A percentile compares a stretch with the other conserved stretches of the same genome.
phyloP scores from a whole-genome alignment of 2,329 filamentous ascomycete genomes.

The Diaporthe sp. region DNA sequence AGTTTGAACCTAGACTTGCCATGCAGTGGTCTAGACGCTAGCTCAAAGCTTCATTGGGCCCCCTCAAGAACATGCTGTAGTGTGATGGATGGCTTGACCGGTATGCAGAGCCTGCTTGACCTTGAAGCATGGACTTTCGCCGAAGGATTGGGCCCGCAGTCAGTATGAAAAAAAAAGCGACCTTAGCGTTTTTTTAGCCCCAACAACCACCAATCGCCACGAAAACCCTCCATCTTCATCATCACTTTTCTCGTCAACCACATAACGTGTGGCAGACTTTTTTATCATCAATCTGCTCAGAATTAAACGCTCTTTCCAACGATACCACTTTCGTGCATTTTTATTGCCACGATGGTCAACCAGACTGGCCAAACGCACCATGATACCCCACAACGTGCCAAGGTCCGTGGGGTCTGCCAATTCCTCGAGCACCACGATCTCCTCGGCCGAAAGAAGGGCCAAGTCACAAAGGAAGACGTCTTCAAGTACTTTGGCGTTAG shows the following conservation, averaged over 20 bases:
- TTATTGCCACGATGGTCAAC: background rate
- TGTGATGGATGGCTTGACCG: background rate
- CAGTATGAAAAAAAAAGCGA: too few relatives aligned
- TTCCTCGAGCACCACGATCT: too few relatives aligned
- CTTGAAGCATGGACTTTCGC: background rate
- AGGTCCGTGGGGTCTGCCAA: too few relatives aligned
- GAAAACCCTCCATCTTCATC: background rate
- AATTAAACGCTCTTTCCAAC: background rate
- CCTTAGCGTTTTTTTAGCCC: too few relatives aligned
- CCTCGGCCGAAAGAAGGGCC: too few relatives aligned
- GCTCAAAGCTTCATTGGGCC: background rate
- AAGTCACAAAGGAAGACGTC: too few relatives aligned
- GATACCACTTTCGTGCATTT: background rate
- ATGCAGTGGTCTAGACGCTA: conserved; percentile 13
- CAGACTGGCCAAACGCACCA: background rate
- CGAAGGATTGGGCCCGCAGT: background rate
- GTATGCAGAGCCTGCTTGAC: background rate
- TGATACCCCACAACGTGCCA: background rate
- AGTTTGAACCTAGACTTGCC: background rate
- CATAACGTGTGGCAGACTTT: background rate
- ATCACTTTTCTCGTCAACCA: background rate
- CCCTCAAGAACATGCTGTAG: background rate
- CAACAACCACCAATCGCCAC: background rate
- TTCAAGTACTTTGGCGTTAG: too few relatives aligned
- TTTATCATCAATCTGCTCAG: background rate